phyloP scores from a whole-genome alignment of 495 filamentous ascomycete species.

The Lindgomyces ingoldianus region DNA sequence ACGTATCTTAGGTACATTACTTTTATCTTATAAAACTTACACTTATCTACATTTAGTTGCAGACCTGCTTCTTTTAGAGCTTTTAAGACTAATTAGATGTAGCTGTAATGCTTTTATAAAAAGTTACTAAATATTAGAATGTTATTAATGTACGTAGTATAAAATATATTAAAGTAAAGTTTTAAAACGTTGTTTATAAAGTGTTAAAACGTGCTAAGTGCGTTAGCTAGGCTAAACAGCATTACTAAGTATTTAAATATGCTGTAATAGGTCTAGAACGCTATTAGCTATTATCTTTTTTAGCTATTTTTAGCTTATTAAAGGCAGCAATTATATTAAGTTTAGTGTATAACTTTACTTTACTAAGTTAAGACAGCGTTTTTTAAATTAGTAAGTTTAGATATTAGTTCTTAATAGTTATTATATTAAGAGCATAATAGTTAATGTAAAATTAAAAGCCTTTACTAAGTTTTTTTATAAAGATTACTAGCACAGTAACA shows the following conservation, averaged over 20 bases:
- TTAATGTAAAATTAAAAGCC: conserved; percentile 24
- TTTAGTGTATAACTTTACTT: conserved; percentile 17
- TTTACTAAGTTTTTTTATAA: conserved; percentile 21
- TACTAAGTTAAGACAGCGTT: not conserved
- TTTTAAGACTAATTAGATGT: conserved; percentile 10
- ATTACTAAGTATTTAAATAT: conserved; percentile 20
- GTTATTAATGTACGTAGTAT: conserved; percentile 30
- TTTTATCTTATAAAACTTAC: not conserved
- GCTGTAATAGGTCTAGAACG: conserved; percentile 13
- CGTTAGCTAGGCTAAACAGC: not conserved
- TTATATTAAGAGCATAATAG: conserved; percentile 14
- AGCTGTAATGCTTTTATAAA: conserved; percentile 21
- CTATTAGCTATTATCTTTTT: conserved; percentile 17
- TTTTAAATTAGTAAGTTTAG: conserved; percentile 13
- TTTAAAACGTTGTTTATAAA: conserved; percentile 37
- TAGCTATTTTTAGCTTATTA: conserved; percentile 16
- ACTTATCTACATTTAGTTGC: not conserved
- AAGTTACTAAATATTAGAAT: conserved; percentile 35
- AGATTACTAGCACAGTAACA: conserved; percentile 12
- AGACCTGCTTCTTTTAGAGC: not conserved
- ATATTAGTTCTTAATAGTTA: conserved; percentile 23
- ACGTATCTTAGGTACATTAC: not conserved
- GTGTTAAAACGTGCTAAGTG: conserved; percentile 19
- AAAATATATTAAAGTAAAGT: conserved; percentile 27
- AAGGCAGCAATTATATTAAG: conserved; percentile 25